A percentile compares a stretch with the other conserved stretches of the same genome.
Evolutionary conservation across 2,329 filamentous ascomycete species (phyloP).

Genomic region (Aurifilum marmelostoma): DNA sequence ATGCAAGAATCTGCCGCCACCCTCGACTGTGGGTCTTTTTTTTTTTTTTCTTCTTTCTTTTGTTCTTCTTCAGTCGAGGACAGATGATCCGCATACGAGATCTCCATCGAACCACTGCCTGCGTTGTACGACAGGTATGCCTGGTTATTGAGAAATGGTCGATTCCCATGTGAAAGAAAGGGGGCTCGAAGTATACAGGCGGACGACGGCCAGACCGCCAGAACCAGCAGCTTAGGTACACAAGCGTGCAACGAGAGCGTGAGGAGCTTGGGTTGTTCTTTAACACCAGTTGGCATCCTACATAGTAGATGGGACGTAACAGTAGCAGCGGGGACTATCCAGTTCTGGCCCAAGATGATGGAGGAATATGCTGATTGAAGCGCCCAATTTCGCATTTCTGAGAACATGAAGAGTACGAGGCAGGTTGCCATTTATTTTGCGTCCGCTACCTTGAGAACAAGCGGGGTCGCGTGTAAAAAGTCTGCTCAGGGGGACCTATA

Average conservation of each 20-base stretch:
- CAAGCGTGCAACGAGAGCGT: not conserved
- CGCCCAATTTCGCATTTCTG: not conserved
- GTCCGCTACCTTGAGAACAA: not conserved
- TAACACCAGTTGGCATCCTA: not conserved
- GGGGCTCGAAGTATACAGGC: not conserved
- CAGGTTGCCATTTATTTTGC: not conserved
- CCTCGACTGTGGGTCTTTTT: not conserved
- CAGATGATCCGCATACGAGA: slow-evolving; percentile 3
- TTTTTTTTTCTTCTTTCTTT: not conserved
- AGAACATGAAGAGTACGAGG: not conserved
- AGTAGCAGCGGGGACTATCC: not conserved
- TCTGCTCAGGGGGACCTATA: not conserved
- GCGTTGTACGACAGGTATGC: not conserved
- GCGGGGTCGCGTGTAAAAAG: not conserved
- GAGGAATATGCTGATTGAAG: not conserved
- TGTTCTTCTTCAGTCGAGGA: not conserved
- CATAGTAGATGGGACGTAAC: not conserved
- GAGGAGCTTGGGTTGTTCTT: not conserved
- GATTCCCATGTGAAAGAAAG: not conserved
- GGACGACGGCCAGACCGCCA: not conserved
- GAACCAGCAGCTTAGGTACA: not conserved
- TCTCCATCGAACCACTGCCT: not conserved
- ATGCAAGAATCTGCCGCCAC: not conserved
- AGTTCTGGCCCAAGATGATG: not conserved
- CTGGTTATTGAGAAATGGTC: not conserved